Evolutionary conservation across 139 green algal species (phyloP), one percentile per base, ranked within the genome.

Genomic region (Coccomyxa sp.): DNA sequence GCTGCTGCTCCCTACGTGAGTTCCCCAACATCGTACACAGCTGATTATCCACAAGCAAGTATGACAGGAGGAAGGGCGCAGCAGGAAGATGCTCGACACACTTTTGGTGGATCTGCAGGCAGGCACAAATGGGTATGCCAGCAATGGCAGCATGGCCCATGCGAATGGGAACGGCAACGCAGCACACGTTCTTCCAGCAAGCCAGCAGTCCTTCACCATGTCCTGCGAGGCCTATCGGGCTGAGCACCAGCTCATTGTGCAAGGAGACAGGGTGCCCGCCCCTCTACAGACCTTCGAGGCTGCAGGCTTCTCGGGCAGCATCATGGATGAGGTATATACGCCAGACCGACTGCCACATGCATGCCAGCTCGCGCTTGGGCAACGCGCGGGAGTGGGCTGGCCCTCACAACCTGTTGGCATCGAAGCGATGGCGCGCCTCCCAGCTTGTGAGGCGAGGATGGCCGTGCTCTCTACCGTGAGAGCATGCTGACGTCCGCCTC

Each of bases 311-410:
- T 82, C 92, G 18, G 24, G 36, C 12, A 86, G 93, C 75, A 91
- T 97, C 70, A 78, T 95, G 80, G 88, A 91, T 36, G 93, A 95
- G 88, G 89, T 95, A 92, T 79, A 50, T n/a, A n/a, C n/a, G 27
- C 24, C 22, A 33, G 37, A 39, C 69, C 58, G 40, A 5, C 70
- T 55, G 34, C 4, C 36, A 54, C 34, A 33, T 44, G 41, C 39
- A 38, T 12, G 40, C 22, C 40, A 14, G 27, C 22, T 36, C 73
- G 35, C 44, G n/a, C 14, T 55, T 71, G 22, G 31, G 6, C 40
- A 72, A 54, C 68, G 39, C 55, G 16, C 31, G 8, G 39, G n/a
- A 39, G 27, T 35, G 70, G 33, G 34, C 33, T 35, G 16, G 22
- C 35, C 70, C 9, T 24, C 39, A 9, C 39, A n/a, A 4, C 39